Base-by-base conservation (phyloP, 2,329 filamentous ascomycete genomes). In the Ceratocystis colombiana region DNA sequence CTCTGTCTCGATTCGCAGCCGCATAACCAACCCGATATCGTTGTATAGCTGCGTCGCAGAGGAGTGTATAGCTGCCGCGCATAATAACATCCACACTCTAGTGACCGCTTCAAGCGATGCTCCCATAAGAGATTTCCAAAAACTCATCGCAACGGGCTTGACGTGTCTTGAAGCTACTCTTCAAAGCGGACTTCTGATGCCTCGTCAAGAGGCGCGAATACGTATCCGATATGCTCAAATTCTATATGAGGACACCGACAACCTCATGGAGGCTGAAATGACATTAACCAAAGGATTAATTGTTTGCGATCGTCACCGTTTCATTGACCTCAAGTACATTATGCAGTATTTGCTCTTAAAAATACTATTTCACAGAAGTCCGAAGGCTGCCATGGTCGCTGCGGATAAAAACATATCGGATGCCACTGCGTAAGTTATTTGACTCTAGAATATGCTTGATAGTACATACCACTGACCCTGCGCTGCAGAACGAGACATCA, bases 321-420 rank as follows among this genome's bases (percentile, higher is more conserved):
- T 78, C 67, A 72, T 75, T 30, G 88, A 92, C 70, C 75, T 91
- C 48, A 90, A 89, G 73, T 90, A 90, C 74, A 84, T 84, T 69
- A 89, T 90, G 81, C 84, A 89, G 69, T 89, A 90, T 72, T 77
- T 90, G 17, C 82, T 88, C 67, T 80, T 86, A 62, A 86, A 88
- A 70, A 81, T 88, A 1, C 77, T 89, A 67, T 89, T 87, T 70
- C 85, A 87, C 71, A 82, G 84, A 53, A 90, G 84, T 69, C 83
- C 83, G 64, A 89, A 88, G 71, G 88, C 88, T 1, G 87, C 88
- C 0, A 78, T 91, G 71, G 91, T 88, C 69, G 81, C 85, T 0
- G 77, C 90, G 17, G 88, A 92, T 71, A 80, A 81, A 30, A 80
- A 87, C 57, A 88, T 91, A 59, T 77, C 80, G 0, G 86, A 90